Conservation (phyloP, 345 rosid species). For the Hibiscus tridactylites region DNA sequence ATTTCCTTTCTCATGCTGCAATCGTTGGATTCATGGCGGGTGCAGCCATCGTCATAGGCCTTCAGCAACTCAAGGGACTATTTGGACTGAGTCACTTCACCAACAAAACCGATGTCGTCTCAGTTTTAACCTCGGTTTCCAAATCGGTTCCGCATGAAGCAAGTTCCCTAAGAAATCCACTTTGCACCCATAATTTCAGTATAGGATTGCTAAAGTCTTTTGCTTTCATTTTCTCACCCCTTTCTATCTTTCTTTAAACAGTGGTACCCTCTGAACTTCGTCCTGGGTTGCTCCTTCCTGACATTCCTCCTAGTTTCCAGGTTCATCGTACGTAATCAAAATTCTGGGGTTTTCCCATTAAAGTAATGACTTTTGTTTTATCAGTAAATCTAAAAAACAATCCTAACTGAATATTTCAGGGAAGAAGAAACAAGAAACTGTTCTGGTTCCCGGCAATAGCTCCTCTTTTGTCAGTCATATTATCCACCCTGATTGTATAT, state of each 20-base stretch:
- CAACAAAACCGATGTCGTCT: constrained; percentile 59
- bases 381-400: not conserved
- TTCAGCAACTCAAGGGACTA: constrained; percentile 77
- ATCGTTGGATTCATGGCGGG: constrained; percentile 90
- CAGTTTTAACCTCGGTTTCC: constrained; percentile 59
- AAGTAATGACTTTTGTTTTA: not conserved
- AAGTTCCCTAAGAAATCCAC: constrained; percentile 9
- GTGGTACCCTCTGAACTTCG: constrained; percentile 78
- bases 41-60: constrained; percentile 81
- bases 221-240: not conserved
- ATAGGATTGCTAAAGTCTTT: not conserved
- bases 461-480: constrained; percentile 59
- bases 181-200: not conserved
- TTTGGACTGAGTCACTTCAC: constrained; percentile 75
- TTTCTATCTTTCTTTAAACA: constrained; percentile 21
- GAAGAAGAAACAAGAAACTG: constrained; percentile 56
- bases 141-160: constrained; percentile 49
- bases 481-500: constrained; percentile 66
- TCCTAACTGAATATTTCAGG: constrained; percentile 29
- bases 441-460: constrained; percentile 85
- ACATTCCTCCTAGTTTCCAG: constrained; percentile 62
- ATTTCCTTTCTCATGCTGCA: constrained; percentile 81
- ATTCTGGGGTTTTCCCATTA: not conserved
- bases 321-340: constrained; percentile 53
- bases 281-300: constrained; percentile 67